Base-by-base conservation (phyloP, 2,329 filamentous ascomycete genomes). In the Fusarium globosum region DNA sequence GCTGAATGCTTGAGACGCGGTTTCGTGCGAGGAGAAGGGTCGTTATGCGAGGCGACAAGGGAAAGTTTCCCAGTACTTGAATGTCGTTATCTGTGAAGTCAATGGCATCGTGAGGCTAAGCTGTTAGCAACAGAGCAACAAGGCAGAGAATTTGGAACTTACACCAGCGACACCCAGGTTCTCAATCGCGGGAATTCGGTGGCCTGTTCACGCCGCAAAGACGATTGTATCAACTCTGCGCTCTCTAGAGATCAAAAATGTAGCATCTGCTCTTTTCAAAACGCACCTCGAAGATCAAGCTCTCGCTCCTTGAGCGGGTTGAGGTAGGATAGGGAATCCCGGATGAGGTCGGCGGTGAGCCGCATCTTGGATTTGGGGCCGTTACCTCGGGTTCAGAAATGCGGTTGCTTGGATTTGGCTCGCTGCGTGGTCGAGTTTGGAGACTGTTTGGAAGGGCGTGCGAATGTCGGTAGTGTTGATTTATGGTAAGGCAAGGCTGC, bases 41-140 rank as follows among this genome's bases (percentile, higher is more conserved):
- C 77, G 91, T 93, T 78, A 98, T 88, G 76, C 96, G 93, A 51
- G 94, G 95, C 63, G 93, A 96, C 57, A 97, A 90, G 7, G 96
- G 96, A 82, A 99, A 97, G 85, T 98, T 98, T 75, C 92, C 92
- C 73, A 99, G 89, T 56, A 92, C 87, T 77, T 94, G 91, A 80
- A 99, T 96, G 84, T 98, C 95, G 83, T 99, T 99, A 87, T 99
- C 96, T 83, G 96, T 98, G 79, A 99, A 92, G 86, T 99, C 96
- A 87, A 99, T 97, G 75, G 94, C 92, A 86, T 98, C 96, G 89
- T 97, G 95, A 78, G 95, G 94, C 94, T 97, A 46, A 46, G n/a
- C 33, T 51, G 16, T 70, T 56, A 70, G 48, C 48, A 67, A 59
- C 48, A 35, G 21, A 33, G 23, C 43, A 39, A 63, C 30, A 35